Evolutionary conservation across 345 rosid species (phyloP).

Genomic region (Melaleuca quinquenervia): DNA sequence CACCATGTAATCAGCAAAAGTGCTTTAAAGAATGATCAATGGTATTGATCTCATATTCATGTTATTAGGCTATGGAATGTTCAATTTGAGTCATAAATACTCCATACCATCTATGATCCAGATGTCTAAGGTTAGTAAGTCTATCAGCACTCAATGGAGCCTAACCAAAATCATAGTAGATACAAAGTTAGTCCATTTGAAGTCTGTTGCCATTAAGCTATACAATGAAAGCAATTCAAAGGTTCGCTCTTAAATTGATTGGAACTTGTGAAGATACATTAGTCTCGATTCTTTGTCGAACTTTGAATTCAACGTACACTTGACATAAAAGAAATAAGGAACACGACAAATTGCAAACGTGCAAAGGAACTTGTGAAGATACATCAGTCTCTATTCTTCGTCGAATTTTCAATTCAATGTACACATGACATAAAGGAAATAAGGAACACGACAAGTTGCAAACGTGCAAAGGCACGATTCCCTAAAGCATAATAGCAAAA

Average conservation of each 20-base stretch:
- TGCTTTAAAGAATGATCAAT: background rate
- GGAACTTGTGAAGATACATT: background rate
- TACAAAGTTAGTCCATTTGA: background rate
- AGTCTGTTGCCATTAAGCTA: background rate
- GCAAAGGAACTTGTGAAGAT: background rate
- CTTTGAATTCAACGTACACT: background rate
- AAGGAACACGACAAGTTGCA: background rate
- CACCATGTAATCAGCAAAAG: background rate
- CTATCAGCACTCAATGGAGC: background rate
- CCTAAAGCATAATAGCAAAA: background rate
- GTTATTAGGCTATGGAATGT: background rate
- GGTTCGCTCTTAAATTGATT: background rate
- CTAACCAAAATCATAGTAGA: background rate
- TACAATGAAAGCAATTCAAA: background rate
- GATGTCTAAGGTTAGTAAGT: background rate
- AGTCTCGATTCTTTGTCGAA: background rate
- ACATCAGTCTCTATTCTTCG: background rate
- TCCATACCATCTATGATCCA: background rate
- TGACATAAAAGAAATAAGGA: background rate
- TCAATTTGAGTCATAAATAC: background rate
- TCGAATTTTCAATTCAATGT: background rate
- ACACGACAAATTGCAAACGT: background rate
- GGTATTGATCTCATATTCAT: background rate
- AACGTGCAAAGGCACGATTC: background rate
- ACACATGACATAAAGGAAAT: background rate